These are phyloP conservation scores for Cladosporium phlei DNA, from an alignment of 2,329 filamentous ascomycete genomes.

Conservation along the genomic window DNA sequence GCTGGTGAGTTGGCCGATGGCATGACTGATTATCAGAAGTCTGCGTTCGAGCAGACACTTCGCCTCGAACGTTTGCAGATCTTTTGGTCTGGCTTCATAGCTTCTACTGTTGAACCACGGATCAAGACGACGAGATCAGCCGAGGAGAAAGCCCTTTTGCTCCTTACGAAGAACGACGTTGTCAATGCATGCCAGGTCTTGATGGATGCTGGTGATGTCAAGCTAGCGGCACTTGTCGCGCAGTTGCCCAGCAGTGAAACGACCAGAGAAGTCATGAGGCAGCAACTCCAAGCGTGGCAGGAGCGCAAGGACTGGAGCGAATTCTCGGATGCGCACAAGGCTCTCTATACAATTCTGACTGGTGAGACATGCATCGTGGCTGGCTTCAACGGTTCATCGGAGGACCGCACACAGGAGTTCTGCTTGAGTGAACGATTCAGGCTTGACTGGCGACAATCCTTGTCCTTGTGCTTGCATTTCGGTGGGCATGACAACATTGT, in stretches of 20 bases:
- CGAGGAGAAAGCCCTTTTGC: slow-evolving; percentile 80
- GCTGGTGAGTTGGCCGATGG: slow-evolving; percentile 29
- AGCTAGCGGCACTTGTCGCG: slow-evolving; percentile 77
- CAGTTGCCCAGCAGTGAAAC: slow-evolving; percentile 70
- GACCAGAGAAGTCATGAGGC: slow-evolving; percentile 67
- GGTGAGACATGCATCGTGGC: slow-evolving; percentile 83
- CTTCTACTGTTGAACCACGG: slow-evolving; percentile 35
- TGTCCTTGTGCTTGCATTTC: slow-evolving; percentile 89
- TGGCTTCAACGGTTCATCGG: slow-evolving; percentile 69
- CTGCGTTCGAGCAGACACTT: slow-evolving; percentile 35
- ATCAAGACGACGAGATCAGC: slow-evolving; percentile 56
- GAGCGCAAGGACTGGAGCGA: slow-evolving; percentile 80
- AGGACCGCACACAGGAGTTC: slow-evolving; percentile 77
- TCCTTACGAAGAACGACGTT: slow-evolving; percentile 72
- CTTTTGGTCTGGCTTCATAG: slow-evolving; percentile 54
- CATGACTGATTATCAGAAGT: slow-evolving; percentile 40
- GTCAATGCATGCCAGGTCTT: slow-evolving; percentile 78
- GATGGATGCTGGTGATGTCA: slow-evolving; percentile 69
- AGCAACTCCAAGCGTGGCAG: slow-evolving; percentile 81
- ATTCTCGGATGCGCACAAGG: slow-evolving; percentile 75
- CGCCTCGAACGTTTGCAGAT: slow-evolving; percentile 60
- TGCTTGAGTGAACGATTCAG: slow-evolving; percentile 77
- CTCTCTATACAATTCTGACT: slow-evolving; percentile 82
- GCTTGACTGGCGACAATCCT: slow-evolving; percentile 88
- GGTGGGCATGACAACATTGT: slow-evolving; percentile 64